These are phyloP conservation scores for Carex pumila DNA, from an alignment of 176 grass and related monocot species.

Conservation along the genomic window DNA sequence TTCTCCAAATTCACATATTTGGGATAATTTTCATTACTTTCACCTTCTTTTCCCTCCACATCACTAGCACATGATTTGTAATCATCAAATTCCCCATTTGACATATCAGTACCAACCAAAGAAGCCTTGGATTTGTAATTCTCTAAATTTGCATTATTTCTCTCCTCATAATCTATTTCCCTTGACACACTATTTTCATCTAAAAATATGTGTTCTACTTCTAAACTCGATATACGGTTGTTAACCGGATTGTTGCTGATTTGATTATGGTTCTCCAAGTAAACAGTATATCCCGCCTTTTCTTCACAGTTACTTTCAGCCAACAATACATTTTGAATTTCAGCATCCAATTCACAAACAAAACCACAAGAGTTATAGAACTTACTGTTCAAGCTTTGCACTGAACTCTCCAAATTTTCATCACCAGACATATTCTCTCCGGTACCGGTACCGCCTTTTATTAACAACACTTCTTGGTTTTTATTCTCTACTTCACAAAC, in stretches of 20 bases:
- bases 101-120: neutral
- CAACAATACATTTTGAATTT: neutral
- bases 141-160: neutral
- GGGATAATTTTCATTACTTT: neutral
- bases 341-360: neutral
- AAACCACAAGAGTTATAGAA: slow-evolving; percentile 27
- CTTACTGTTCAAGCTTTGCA: slow-evolving; percentile 19
- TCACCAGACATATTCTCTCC: slow-evolving; percentile 35
- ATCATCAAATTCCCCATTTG: slow-evolving; percentile 8
- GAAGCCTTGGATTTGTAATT: neutral
- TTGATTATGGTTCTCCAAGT: neutral
- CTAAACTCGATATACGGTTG: neutral
- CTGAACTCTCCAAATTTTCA: slow-evolving; percentile 20
- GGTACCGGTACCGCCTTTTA: slow-evolving; percentile 16
- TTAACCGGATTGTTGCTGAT: neutral
- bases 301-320: slow-evolving; percentile 19
- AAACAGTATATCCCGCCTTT: neutral
- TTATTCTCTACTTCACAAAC: neutral
- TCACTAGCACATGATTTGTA: slow-evolving; percentile 9
- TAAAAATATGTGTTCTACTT: neutral
- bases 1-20: slow-evolving; percentile 9
- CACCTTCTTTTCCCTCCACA: slow-evolving; percentile 15
- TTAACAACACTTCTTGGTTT: neutral
- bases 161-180: neutral
- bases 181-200: neutral